Base-by-base conservation (phyloP, 139 green algal genomes). In the Volvox africanus region DNA sequence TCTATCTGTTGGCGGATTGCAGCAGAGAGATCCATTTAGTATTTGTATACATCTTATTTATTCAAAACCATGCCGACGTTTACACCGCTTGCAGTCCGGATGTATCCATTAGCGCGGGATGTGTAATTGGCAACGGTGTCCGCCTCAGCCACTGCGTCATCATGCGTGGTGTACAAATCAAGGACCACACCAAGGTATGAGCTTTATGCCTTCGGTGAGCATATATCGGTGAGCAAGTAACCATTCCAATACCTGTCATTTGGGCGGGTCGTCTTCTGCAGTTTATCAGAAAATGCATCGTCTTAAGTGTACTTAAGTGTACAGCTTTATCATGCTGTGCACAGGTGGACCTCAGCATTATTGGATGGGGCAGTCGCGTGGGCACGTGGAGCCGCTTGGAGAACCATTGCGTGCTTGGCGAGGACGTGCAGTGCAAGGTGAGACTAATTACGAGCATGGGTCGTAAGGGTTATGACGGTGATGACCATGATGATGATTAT, bases 371-470 rank as follows among this genome's bases (percentile, higher is more conserved):
- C 80, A 95, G 90, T 86, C 93, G 91, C 55, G 90, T 99, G 19
- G 98, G 98, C 86, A 91, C 92, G 32, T 99, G 98, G 98, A 92
- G 94, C 6, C 95, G 98, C 13, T 88, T 99, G 75, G 98, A 99
- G 92, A 98, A 98, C 94, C 97, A 97, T 91, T 96, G 95, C 55
- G 97, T 99, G 36, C 96, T 99, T 32, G 98, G 98, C 13, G 98
- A 99, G 93, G 97, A 99, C 80, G 98, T 99, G 18, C 89, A 95
- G 32, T 92, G 97, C 71, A 95, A 94, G 92, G 94, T 96, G 83
- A 32, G 90, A 33, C 50, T 55, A 9, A 55, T 55, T 55, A 55
- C 44, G 44, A 55, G n/a, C 44, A 55, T 14, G 44, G 44, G 44
- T 55, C 5, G 5, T n/a, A n/a, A n/a, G n/a, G n/a, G n/a, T n/a